Conservation (phyloP, 164 flowering plant species). For the Vitis rotundifolia region DNA sequence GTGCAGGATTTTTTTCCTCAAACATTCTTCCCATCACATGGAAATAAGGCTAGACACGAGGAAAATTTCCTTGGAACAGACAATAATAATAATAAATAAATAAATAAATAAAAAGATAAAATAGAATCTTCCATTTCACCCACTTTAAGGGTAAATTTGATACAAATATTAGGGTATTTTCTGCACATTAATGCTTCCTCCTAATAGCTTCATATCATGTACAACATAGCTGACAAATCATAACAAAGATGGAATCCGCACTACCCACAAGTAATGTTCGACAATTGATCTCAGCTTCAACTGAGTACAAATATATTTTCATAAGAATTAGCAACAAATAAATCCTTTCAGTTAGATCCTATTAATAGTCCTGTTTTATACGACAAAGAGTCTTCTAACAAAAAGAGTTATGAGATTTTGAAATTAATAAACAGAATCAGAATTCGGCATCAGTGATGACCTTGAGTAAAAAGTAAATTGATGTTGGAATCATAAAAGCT, state of each 20-base stretch:
- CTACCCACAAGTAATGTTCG: background rate
- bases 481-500: conserved; percentile 77
- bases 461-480: conserved; percentile 82
- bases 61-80: background rate
- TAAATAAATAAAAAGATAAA: too few relatives aligned
- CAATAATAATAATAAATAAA: too few relatives aligned
- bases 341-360: background rate
- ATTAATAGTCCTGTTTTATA: background rate
- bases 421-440: background rate
- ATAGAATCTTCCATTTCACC: too few relatives aligned
- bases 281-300: background rate
- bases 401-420: background rate
- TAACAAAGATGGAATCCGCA: background rate
- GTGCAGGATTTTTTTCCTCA: background rate
- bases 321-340: background rate
- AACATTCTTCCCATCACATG: background rate
- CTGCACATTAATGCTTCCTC: too few relatives aligned
- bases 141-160: too few relatives aligned
- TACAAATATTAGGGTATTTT: too few relatives aligned
- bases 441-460: conserved; percentile 28
- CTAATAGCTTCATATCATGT: too few relatives aligned
- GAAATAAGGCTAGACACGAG: background rate
- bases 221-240: too few relatives aligned
- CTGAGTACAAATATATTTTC: background rate
- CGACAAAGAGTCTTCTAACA: background rate